These are phyloP conservation scores for Cetraspora pellucida DNA, from an alignment of 192 early-diverging fungal species.

Conservation along the genomic window DNA sequence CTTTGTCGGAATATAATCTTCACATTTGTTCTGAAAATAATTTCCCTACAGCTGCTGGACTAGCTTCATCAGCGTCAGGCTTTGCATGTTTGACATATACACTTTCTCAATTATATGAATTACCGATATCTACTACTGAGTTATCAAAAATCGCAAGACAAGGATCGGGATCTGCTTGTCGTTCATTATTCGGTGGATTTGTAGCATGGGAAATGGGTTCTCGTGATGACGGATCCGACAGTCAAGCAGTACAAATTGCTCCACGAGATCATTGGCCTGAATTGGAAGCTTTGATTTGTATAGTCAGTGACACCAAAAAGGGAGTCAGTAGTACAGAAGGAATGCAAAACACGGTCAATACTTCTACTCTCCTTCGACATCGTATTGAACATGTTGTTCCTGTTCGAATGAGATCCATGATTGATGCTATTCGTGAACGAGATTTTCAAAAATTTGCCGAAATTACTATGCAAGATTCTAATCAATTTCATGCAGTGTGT, in stretches of 20 bases:
- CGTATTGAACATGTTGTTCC: slow-evolving; percentile 89
- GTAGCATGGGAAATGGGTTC: slow-evolving; percentile 96
- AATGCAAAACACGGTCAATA: slow-evolving; percentile 97
- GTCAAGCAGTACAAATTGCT: slow-evolving; percentile 90
- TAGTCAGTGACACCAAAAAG: slow-evolving; percentile 93
- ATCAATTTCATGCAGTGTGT: slow-evolving; percentile 99
- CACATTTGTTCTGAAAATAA: slow-evolving; percentile 98
- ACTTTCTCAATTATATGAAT: slow-evolving; percentile 71
- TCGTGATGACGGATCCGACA: slow-evolving; percentile 79
- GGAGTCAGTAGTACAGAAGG: slow-evolving; percentile 88
- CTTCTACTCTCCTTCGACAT: slow-evolving; percentile 82
- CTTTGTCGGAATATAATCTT: slow-evolving; percentile 67
- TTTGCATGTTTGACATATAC: slow-evolving; percentile 92
- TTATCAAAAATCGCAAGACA: slow-evolving; percentile 90
- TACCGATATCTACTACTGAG: slow-evolving; percentile 71
- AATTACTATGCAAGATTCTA: slow-evolving; percentile 96
- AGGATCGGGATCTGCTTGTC: slow-evolving; percentile 97
- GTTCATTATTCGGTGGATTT: slow-evolving; percentile 96
- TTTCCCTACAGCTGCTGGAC: slow-evolving; percentile 98
- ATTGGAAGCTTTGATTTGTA: slow-evolving; percentile 91
- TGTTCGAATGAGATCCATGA: slow-evolving; percentile 86
- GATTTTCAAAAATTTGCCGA: slow-evolving; percentile 94
- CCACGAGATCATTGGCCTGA: slow-evolving; percentile 92
- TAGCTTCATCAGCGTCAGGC: slow-evolving; percentile 96
- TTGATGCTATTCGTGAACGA: slow-evolving; percentile 73